Percentiles rank a stretch among this genome's conserved stretches.
Evolutionary conservation across 116 monocot genomes (phyloP).

Genomic region (Zostera marina): DNA sequence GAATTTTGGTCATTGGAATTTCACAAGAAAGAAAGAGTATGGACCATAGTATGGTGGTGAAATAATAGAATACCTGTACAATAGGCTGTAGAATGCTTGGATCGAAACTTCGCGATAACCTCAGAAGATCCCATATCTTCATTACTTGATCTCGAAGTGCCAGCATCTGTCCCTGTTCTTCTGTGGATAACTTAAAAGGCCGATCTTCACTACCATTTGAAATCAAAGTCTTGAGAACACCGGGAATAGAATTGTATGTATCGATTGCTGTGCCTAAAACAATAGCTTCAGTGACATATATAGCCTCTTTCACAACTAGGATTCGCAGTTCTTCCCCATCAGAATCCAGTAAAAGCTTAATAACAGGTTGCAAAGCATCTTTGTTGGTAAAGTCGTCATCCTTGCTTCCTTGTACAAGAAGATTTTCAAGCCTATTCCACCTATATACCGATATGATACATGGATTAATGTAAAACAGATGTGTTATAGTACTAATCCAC

Average conservation of each 20-base stretch:
- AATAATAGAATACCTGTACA: constrained; percentile 47
- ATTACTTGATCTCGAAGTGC: constrained; percentile 68
- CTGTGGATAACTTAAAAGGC: constrained; percentile 45
- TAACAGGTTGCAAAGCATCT: constrained; percentile 91
- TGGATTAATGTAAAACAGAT: not conserved
- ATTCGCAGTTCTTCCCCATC: constrained; percentile 77
- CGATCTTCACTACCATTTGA: constrained; percentile 29
- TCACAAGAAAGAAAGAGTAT: not conserved
- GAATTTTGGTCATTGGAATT: not conserved
- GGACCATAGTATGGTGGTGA: not conserved
- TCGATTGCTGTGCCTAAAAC: constrained; percentile 55
- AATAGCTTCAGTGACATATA: constrained; percentile 81
- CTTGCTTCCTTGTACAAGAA: constrained; percentile 81
- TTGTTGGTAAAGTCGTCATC: constrained; percentile 87
- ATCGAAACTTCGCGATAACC: constrained; percentile 79
- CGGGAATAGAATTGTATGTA: constrained; percentile 64
- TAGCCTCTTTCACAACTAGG: constrained; percentile 81
- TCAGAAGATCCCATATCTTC: constrained; percentile 78
- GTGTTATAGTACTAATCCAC: not conserved
- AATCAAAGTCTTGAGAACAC: constrained; percentile 38
- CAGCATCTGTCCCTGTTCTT: constrained; percentile 59
- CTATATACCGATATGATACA: constrained; percentile 16
- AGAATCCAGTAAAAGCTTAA: constrained; percentile 68
- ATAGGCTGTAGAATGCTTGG: constrained; percentile 75
- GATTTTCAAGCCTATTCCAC: constrained; percentile 99